Conservation (phyloP, 108 stramenopile species). For the Parietichytrium sp. region DNA sequence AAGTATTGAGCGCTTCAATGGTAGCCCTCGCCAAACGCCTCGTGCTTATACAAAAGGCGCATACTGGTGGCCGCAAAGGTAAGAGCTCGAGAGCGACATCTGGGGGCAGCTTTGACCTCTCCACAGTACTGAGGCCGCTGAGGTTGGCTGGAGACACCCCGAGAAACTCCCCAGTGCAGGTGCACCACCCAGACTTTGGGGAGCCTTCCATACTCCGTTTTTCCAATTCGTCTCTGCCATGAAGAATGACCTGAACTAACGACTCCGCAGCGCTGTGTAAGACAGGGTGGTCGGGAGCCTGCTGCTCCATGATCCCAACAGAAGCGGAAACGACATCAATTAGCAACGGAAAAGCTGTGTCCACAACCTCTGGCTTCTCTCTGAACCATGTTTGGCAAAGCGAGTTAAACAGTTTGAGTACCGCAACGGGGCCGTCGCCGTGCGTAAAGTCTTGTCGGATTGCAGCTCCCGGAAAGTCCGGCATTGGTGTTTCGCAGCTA, state of each 20-base stretch:
- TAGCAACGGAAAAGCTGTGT: too few relatives aligned
- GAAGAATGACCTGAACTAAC: neutral
- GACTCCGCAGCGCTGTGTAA: neutral
- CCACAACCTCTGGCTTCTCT: too few relatives aligned
- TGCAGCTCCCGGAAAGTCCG: too few relatives aligned
- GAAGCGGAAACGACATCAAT: too few relatives aligned
- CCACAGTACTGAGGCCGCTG: neutral
- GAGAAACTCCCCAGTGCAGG: conserved; percentile 9
- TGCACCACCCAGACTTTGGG: neutral
- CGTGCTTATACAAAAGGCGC: conserved; percentile 8
- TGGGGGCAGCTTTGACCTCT: conserved; percentile 8
- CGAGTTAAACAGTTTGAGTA: too few relatives aligned
- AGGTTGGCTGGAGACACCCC: neutral
- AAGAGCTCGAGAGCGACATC: neutral
- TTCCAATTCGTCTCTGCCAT: conserved; percentile 1
- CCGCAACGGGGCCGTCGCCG: too few relatives aligned
- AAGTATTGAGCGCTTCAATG: neutral
- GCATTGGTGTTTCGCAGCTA: too few relatives aligned
- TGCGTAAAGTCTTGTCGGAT: too few relatives aligned
- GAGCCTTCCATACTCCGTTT: conserved; percentile 20
- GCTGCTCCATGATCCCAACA: too few relatives aligned
- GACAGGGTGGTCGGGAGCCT: neutral
- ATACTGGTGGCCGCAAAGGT: neutral
- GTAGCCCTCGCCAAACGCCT: neutral
- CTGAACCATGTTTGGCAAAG: too few relatives aligned